phyloP scores from a whole-genome alignment of 805 yeast genomes.

The Barnettozyma vustinii region DNA sequence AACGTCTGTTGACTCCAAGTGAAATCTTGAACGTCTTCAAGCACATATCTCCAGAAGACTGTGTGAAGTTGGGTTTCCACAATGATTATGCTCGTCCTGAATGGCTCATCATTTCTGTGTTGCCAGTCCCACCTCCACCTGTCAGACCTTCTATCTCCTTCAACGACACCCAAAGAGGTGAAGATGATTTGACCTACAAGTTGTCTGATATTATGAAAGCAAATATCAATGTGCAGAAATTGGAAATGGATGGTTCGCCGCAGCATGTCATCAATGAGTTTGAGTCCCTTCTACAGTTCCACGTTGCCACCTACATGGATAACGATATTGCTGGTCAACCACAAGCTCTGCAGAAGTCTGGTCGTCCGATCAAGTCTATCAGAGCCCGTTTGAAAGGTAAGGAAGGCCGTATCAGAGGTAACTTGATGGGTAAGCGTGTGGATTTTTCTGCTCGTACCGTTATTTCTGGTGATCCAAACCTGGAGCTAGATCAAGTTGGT shows the following conservation, averaged over 20 bases:
- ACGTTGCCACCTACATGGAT: slow-evolving; percentile 99
- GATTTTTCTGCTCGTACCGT: slow-evolving; percentile 99
- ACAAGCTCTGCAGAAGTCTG: slow-evolving; percentile 96
- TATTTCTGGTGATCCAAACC: slow-evolving; percentile 97
- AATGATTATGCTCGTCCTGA: slow-evolving; percentile 98
- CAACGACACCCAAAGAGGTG: slow-evolving; percentile 97
- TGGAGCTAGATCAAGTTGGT: slow-evolving; percentile 97
- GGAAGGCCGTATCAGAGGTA: slow-evolving; percentile 98
- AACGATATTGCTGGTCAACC: slow-evolving; percentile 99
- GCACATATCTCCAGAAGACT: slow-evolving; percentile 83
- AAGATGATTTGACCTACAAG: slow-evolving; percentile 97
- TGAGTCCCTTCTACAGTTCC: slow-evolving; percentile 92
- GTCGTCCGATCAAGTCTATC: slow-evolving; percentile 96
- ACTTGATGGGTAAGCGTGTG: slow-evolving; percentile 98
- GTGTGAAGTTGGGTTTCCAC: slow-evolving; percentile 77
- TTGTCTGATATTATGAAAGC: slow-evolving; percentile 96
- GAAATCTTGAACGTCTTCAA: slow-evolving; percentile 89
- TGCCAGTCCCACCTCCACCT: slow-evolving; percentile 99
- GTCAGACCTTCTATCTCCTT: slow-evolving; percentile 98
- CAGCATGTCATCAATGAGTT: slow-evolving; percentile 97
- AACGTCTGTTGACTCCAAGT: slow-evolving; percentile 78
- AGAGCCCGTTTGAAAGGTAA: slow-evolving; percentile 99
- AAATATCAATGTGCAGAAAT: slow-evolving; percentile 91
- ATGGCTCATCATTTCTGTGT: slow-evolving; percentile 95
- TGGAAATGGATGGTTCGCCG: slow-evolving; percentile 98